phyloP scores from a whole-genome alignment of 2,329 filamentous ascomycete species.

The Talaromyces sp. region DNA sequence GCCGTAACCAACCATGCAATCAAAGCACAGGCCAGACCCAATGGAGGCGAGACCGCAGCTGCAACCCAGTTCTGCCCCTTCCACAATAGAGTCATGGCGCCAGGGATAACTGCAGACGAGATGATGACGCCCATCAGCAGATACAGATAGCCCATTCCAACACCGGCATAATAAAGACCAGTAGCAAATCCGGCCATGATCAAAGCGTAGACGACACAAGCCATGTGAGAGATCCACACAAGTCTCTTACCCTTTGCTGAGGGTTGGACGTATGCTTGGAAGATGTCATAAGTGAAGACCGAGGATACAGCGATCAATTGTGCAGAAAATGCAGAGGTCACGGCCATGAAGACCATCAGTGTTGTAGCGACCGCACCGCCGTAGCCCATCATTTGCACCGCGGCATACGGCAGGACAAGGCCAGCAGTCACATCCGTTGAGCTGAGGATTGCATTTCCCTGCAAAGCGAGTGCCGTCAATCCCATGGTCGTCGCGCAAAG shows the following conservation, averaged over 20 bases:
- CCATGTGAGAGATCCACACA: constrained; percentile 73
- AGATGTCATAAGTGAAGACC: constrained; percentile 85
- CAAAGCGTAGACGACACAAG: constrained; percentile 70
- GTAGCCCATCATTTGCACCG: constrained; percentile 76
- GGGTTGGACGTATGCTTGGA: constrained; percentile 82
- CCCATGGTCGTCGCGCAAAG: constrained; percentile 86
- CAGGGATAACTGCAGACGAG: constrained; percentile 77
- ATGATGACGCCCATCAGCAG: constrained; percentile 91
- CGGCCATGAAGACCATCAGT: constrained; percentile 83
- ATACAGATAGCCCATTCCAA: constrained; percentile 86
- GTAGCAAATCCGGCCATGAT: constrained; percentile 76
- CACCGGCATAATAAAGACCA: constrained; percentile 68
- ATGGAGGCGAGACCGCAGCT: constrained; percentile 64
- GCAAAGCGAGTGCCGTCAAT: constrained; percentile 73
- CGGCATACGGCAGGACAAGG: constrained; percentile 78
- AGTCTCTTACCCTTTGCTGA: constrained; percentile 69
- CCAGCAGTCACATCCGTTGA: constrained; percentile 75
- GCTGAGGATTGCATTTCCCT: constrained; percentile 70
- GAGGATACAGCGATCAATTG: constrained; percentile 84
- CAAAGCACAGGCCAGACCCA: constrained; percentile 66
- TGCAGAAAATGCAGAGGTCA: constrained; percentile 77
- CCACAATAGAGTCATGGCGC: constrained; percentile 77
- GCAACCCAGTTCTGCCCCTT: constrained; percentile 73
- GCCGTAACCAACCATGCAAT: constrained; percentile 77
- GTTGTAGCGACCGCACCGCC: constrained; percentile 76